phyloP scores from a whole-genome alignment of 192 early-diverging fungal genomes.

The Haplosporangium gracile region DNA sequence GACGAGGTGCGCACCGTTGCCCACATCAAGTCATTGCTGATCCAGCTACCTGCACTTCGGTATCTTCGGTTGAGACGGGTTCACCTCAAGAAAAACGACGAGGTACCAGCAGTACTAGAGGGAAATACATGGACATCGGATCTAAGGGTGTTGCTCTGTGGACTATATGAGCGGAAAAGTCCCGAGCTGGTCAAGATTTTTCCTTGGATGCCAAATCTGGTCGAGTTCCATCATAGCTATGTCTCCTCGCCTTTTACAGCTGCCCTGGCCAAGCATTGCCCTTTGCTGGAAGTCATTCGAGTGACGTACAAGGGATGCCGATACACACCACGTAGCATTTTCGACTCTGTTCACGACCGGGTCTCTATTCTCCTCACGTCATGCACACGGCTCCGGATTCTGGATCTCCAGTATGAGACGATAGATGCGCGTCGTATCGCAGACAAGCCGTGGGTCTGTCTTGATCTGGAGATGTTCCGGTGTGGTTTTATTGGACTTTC shows the following conservation, averaged over 20 bases:
- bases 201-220: not conserved
- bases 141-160: not conserved
- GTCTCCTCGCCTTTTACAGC: not conserved
- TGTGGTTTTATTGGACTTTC: not conserved
- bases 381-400: not conserved
- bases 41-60: not conserved
- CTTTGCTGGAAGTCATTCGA: not conserved
- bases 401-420: not conserved
- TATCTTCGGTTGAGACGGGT: not conserved
- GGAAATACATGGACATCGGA: conserved; percentile 8
- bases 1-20: not conserved
- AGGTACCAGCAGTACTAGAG: not conserved
- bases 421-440: not conserved
- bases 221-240: conserved; percentile 1
- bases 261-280: not conserved
- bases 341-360: conserved; percentile 1
- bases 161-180: not conserved
- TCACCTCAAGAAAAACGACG: not conserved
- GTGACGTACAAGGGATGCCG: conserved; percentile 1
- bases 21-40: not conserved
- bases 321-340: not conserved
- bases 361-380: not conserved
- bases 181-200: not conserved
- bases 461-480: conserved; percentile 4
- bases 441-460: not conserved